Evolutionary conservation across 1,284 basidiomycete genomes (phyloP), one percentile per base, ranked within the genome.

Genomic region (Phylloporus sp.): DNA sequence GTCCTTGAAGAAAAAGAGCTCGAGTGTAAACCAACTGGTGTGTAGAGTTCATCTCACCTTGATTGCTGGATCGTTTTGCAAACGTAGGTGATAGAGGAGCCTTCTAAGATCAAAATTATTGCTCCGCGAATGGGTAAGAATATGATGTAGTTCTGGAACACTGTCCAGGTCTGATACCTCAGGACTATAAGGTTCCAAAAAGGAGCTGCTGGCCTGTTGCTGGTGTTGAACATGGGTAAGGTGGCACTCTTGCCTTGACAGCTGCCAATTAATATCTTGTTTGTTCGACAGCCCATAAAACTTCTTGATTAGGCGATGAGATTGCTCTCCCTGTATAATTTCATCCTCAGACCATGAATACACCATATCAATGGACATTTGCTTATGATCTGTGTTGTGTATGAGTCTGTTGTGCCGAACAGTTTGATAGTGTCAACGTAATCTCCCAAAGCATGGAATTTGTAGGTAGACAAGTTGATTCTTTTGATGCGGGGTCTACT

Each of bases 201-300:
- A 24, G 18, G 44, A n/a, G n/a, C 17, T 22, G 22, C 8, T 24
- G 22, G 44, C 31, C 2, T 52, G 32, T 34, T 52, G 3, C 28
- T 67, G 58, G 34, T 29, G 54, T 11, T 17, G 44, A 29, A 61
- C 44, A 22, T 37, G 32, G 0, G 63, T 70, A 1, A 37, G 56
- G 15, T 40, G 31, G 5, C 62, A 60, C 29, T 68, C 64, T 34
- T 70, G 69, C 24, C 46, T 70, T 1, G 62, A 53, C 0, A 70
- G 22, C 42, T 65, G 62, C 2, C 4, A 34, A n/a, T n/a, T 20
- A 2, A 54, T 28, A 8, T 69, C 40, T 10, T 56, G 18, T 50
- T 67, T 70, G 31, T 63, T 69, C 0, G 62, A 64, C 2, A 20
- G 13, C 2, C n/a, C 42, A 42, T 70, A 70, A 12, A 67, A 61